These are phyloP conservation scores for Basidioascus undulatus DNA, from an alignment of 768 basidiomycete species.

Conservation along the genomic window DNA sequence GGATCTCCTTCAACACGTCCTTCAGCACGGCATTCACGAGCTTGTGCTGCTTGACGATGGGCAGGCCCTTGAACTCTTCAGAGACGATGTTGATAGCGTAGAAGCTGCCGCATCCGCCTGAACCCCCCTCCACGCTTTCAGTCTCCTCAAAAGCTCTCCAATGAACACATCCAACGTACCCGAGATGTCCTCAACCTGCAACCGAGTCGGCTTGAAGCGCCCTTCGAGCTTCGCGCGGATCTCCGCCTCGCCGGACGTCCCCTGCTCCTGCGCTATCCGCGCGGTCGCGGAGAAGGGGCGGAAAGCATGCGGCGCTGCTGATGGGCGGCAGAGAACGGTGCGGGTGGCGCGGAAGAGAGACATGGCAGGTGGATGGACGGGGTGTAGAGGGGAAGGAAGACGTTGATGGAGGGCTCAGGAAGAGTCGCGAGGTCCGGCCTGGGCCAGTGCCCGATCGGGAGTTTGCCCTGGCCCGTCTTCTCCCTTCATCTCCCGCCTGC, in stretches of 20 bases:
- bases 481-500: no score
- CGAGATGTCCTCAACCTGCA: constrained; percentile 84
- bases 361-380: no score
- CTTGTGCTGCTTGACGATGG: constrained; percentile 79
- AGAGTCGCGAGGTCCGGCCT: no score
- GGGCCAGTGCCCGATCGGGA: no score
- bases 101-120: constrained; percentile 93
- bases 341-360: not conserved
- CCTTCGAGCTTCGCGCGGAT: constrained; percentile 50
- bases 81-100: constrained; percentile 79
- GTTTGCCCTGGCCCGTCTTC: no score
- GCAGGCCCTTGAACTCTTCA: constrained; percentile 56
- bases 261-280: not conserved
- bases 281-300: no score
- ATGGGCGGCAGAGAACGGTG: not conserved
- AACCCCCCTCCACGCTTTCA: not conserved
- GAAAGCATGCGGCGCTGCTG: no score
- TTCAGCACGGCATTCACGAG: constrained; percentile 68
- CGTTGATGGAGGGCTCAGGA: no score
- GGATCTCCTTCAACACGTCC: constrained; percentile 69
- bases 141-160: not conserved
- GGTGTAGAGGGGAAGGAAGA: no score
- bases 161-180: constrained; percentile 28
- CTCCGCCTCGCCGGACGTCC: constrained; percentile 36
- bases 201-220: constrained; percentile 49